phyloP scores from a whole-genome alignment of 2,329 filamentous ascomycete genomes.

The Metarhizium rileyi region DNA sequence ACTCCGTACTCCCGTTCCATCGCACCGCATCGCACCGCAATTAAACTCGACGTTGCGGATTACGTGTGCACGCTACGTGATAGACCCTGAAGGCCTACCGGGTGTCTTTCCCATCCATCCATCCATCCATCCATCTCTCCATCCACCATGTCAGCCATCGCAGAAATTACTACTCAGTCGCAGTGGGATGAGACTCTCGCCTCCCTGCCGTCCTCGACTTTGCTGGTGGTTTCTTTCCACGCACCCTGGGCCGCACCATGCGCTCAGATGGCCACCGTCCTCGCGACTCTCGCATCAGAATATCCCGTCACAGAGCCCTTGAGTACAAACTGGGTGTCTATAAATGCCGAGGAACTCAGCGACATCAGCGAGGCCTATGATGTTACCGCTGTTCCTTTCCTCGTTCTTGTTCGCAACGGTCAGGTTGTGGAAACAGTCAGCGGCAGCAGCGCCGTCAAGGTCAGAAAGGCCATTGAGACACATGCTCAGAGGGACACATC shows the following conservation, averaged over 20 bases:
- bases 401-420: conserved; percentile 70
- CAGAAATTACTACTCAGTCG: conserved; percentile 63
- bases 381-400: conserved; percentile 86
- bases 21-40: not conserved
- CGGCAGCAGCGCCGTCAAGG: conserved; percentile 79
- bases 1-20: conserved; percentile 2
- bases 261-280: conserved; percentile 82
- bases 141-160: conserved; percentile 60
- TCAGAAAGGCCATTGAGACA: conserved; percentile 76
- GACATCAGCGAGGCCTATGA: conserved; percentile 90
- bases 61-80: not conserved
- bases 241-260: conserved; percentile 95
- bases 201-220: conserved; percentile 56
- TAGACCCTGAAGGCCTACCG: not conserved
- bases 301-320: conserved; percentile 61
- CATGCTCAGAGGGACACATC: conserved; percentile 48
- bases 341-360: conserved; percentile 90
- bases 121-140: conserved; percentile 61
- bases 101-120: conserved; percentile 25
- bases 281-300: conserved; percentile 75
- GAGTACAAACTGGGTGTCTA: conserved; percentile 70
- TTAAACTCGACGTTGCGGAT: not conserved
- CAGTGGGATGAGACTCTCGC: conserved; percentile 63
- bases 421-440: conserved; percentile 76
- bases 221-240: conserved; percentile 88